Percentiles rank a stretch among this genome's conserved stretches.
phyloP scores from a whole-genome alignment of 106 monocot genomes.

The Apostasia ramifera region DNA sequence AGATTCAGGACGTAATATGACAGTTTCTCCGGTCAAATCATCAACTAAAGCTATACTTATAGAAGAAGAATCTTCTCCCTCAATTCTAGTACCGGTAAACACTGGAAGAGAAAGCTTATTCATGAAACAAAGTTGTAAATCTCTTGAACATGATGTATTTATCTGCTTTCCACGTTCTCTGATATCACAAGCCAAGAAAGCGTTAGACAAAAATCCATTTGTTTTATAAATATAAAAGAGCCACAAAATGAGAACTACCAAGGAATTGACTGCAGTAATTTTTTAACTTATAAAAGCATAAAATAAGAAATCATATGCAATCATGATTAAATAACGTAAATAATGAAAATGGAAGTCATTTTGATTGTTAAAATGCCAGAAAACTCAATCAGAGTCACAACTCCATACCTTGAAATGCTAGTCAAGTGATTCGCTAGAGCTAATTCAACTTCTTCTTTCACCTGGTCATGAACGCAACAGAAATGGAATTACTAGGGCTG shows the following conservation, averaged over 20 bases:
- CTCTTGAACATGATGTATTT: conserved; percentile 51
- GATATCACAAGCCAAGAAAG: conserved; percentile 13
- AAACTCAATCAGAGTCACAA: neutral
- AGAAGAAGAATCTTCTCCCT: conserved; percentile 50
- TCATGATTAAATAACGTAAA: no score
- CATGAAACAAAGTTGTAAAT: conserved; percentile 62
- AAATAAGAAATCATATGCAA: no score
- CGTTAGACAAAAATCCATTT: conserved; percentile 9
- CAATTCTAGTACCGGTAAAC: conserved; percentile 82
- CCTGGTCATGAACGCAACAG: conserved; percentile 38
- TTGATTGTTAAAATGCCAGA: no score
- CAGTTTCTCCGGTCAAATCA: conserved; percentile 33
- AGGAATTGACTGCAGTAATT: no score
- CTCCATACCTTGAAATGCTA: conserved; percentile 54
- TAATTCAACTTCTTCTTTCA: conserved; percentile 97
- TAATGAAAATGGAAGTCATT: no score
- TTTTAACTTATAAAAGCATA: no score
- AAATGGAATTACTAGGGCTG: neutral
- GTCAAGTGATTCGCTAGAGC: conserved; percentile 56
- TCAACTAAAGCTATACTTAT: conserved; percentile 61
- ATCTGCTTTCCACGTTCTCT: conserved; percentile 63
- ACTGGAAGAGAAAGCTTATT: conserved; percentile 78
- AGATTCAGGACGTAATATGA: conserved; percentile 50
- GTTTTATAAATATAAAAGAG: neutral
- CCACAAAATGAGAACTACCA: no score